Evolutionary conservation across 495 filamentous ascomycete genomes (phyloP).

Genomic region (Penicillium soppii): DNA sequence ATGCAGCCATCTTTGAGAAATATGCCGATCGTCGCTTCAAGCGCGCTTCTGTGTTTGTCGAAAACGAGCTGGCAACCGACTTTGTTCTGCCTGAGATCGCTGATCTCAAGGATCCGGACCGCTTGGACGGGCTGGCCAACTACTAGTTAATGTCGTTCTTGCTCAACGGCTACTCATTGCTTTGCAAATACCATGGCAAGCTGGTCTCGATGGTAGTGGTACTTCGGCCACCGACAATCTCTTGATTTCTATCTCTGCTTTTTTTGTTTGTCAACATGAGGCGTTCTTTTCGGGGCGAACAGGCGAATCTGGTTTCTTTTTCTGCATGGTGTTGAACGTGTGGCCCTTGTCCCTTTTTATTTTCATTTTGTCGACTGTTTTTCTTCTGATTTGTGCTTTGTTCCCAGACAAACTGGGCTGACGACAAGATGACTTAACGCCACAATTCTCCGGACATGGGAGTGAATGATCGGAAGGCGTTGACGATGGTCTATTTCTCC

Average conservation of each 20-base stretch:
- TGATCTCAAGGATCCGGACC: conserved; percentile 13
- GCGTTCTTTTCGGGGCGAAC: conserved; percentile 18
- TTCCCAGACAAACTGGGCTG: conserved; percentile 16
- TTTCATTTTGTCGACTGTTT: conserved; percentile 10
- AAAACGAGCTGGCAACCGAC: conserved; percentile 65
- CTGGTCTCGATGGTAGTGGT: not conserved
- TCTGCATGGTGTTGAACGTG: conserved; percentile 22
- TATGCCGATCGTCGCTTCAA: conserved; percentile 83
- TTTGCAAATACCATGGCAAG: conserved; percentile 5
- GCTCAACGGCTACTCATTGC: not conserved
- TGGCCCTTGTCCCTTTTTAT: not conserved
- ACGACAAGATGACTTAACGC: conserved; percentile 27
- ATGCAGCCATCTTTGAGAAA: conserved; percentile 85
- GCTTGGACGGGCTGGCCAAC: conserved; percentile 20
- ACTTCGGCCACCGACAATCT: conserved; percentile 1
- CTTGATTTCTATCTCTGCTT: conserved; percentile 11
- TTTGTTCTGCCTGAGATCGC: conserved; percentile 37
- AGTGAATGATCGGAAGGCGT: conserved; percentile 24
- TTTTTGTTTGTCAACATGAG: conserved; percentile 9
- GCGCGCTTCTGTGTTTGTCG: conserved; percentile 74
- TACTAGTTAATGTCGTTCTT: conserved; percentile 16
- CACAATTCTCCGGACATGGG: conserved; percentile 17
- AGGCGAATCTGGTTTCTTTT: conserved; percentile 13
- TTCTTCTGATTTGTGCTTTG: conserved; percentile 18
- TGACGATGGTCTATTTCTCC: conserved; percentile 14